Percentiles rank a stretch among this genome's conserved stretches.
Evolutionary conservation across 176 grass and related monocot genomes (phyloP).

Genomic region (Oryza meridionalis): DNA sequence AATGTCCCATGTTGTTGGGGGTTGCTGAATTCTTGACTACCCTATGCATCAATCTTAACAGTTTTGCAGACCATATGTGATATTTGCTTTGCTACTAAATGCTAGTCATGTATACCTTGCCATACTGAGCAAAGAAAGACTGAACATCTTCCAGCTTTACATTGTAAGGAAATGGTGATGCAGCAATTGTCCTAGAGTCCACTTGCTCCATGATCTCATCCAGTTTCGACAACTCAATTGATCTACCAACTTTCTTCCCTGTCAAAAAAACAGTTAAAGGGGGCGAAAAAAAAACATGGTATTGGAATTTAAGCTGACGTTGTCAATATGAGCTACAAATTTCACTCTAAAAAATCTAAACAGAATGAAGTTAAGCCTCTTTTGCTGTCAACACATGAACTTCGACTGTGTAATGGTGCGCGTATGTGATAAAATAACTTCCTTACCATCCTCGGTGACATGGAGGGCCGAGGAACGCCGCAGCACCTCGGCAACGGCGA

Average conservation of each 20-base stretch:
- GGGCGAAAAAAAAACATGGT: neutral
- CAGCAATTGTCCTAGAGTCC: constrained; percentile 82
- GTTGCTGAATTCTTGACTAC: neutral
- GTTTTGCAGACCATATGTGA: constrained; percentile 1
- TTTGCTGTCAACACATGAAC: neutral
- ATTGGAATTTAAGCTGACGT: neutral
- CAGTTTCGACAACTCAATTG: constrained; percentile 58
- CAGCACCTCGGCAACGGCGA: constrained; percentile 70
- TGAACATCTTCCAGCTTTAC: constrained; percentile 79
- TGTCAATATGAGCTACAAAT: neutral
- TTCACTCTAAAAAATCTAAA: constrained; percentile 2
- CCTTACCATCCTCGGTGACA: constrained; percentile 71
- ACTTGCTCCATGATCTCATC: constrained; percentile 83
- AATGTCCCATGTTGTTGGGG: neutral
- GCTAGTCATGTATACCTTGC: constrained; percentile 60
- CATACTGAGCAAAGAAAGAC: constrained; percentile 67
- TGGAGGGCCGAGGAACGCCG: constrained; percentile 62
- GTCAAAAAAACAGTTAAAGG: constrained; percentile 21
- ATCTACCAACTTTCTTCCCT: constrained; percentile 85
- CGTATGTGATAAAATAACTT: neutral
- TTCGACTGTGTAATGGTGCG: neutral
- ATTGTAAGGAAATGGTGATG: constrained; percentile 80
- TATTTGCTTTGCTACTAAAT: constrained; percentile 2
- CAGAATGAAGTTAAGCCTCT: constrained; percentile 1
- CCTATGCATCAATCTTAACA: constrained; percentile 12